Evolutionary conservation across 345 rosid species (phyloP).

Genomic region (Camelina neglecta): DNA sequence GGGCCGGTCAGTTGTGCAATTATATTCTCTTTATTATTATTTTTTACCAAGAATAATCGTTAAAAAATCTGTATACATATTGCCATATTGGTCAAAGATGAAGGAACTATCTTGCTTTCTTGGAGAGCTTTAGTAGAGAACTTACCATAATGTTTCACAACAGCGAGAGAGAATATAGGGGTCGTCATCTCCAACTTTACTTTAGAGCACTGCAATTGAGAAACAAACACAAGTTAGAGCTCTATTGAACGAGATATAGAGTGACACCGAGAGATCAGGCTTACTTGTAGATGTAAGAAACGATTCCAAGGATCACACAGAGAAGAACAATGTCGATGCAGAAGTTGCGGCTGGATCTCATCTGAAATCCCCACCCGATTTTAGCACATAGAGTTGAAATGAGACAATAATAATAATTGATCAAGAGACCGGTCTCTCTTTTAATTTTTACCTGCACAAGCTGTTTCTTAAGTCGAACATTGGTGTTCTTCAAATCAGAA

Average conservation of each 20-base stretch:
- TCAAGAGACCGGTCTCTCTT: neutral
- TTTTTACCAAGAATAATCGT: slow-evolving; percentile 4
- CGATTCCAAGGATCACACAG: slow-evolving; percentile 72
- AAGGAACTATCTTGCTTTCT: slow-evolving; percentile 14
- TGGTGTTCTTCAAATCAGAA: slow-evolving; percentile 69
- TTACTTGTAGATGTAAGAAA: slow-evolving; percentile 75
- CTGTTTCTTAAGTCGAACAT: slow-evolving; percentile 39
- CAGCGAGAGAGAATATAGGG: neutral
- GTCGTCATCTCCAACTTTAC: slow-evolving; percentile 17
- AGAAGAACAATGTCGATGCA: slow-evolving; percentile 78
- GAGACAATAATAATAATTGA: slow-evolving; percentile 1
- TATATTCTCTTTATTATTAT: neutral
- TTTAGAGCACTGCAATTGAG: slow-evolving; percentile 32
- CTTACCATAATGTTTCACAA: slow-evolving; percentile 29
- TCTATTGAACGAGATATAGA: neutral
- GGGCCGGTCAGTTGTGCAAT: neutral
- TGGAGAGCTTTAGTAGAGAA: slow-evolving; percentile 7
- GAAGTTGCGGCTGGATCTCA: slow-evolving; percentile 78
- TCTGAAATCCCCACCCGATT: slow-evolving; percentile 45
- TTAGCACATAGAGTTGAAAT: neutral
- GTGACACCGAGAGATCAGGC: slow-evolving; percentile 19
- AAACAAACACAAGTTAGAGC: neutral
- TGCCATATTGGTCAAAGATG: neutral
- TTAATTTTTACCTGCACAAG: slow-evolving; percentile 56
- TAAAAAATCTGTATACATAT: slow-evolving; percentile 20